A percentile compares a stretch with the other conserved stretches of the same genome.
Conservation (phyloP, 192 early-diverging fungal genomes). For the Coemansia sp. region DNA sequence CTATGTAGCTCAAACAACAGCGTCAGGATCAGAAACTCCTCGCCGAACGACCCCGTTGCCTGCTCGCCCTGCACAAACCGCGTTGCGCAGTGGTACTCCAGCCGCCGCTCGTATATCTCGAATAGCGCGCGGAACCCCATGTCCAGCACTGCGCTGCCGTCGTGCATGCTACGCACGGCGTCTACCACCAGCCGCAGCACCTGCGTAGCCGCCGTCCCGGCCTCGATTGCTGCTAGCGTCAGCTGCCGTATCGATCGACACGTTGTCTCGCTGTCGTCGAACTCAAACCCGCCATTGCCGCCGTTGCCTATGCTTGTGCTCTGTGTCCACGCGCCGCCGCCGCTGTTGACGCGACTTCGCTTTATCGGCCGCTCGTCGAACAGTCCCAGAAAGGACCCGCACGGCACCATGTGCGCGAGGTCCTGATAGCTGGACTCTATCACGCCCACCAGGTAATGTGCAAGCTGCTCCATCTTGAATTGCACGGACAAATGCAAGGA, state of each 20-base stretch:
- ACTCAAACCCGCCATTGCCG: conserved; percentile 26
- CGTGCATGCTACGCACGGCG: conserved; percentile 42
- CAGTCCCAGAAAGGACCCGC: conserved; percentile 48
- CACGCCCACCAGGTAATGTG: conserved; percentile 31
- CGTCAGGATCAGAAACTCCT: conserved; percentile 45
- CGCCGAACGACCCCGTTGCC: conserved; percentile 21
- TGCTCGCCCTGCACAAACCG: conserved; percentile 20
- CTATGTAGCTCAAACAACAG: conserved; percentile 43
- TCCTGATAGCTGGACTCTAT: conserved; percentile 51
- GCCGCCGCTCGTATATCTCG: conserved; percentile 42
- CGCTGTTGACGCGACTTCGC: conserved; percentile 19
- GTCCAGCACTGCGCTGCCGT: conserved; percentile 43
- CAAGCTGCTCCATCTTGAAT: conserved; percentile 31
- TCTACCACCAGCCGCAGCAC: conserved; percentile 38
- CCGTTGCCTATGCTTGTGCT: no score
- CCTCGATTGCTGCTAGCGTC: conserved; percentile 19
- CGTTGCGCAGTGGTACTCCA: conserved; percentile 44
- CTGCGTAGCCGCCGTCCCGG: conserved; percentile 15
- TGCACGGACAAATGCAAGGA: conserved; percentile 3
- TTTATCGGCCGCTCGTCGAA: conserved; percentile 52
- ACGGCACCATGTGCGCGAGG: conserved; percentile 45
- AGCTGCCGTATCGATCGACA: conserved; percentile 27
- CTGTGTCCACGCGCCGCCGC: neutral
- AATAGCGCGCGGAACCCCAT: conserved; percentile 47
- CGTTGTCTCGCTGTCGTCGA: conserved; percentile 47